A percentile compares a stretch with the other conserved stretches of the same genome.
These are phyloP conservation scores for Chimonanthus salicifolius DNA, from an alignment of 164 flowering plant species.

Conservation along the genomic window DNA sequence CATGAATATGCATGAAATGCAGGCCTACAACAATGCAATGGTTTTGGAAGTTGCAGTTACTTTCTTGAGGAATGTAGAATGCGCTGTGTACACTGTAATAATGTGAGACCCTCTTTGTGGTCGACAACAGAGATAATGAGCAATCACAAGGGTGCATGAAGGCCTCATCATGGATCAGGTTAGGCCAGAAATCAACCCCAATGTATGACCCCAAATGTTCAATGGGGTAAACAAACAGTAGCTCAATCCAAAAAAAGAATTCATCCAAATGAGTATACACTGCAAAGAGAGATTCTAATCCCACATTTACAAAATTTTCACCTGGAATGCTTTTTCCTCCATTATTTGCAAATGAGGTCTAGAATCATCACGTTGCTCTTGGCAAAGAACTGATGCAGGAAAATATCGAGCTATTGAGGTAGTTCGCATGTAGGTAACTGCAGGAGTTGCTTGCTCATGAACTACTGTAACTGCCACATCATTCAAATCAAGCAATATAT, in stretches of 20 bases:
- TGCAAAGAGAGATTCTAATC: too few relatives aligned
- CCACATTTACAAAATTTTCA: constrained; percentile 7
- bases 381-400: constrained; percentile 52
- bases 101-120: background rate
- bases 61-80: too few relatives aligned
- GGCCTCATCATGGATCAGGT: background rate
- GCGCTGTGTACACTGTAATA: too few relatives aligned
- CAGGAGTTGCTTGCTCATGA: constrained; percentile 43
- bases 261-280: background rate
- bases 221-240: too few relatives aligned
- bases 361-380: constrained; percentile 59
- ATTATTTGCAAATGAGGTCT: constrained; percentile 27
- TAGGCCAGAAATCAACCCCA: background rate
- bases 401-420: constrained; percentile 34
- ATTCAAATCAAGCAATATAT: background rate
- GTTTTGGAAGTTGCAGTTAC: too few relatives aligned
- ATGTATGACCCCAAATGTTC: background rate
- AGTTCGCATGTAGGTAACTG: constrained; percentile 28
- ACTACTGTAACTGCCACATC: constrained; percentile 41
- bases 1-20: too few relatives aligned
- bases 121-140: background rate
- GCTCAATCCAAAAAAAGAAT: background rate
- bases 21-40: too few relatives aligned
- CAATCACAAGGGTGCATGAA: background rate
- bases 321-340: constrained; percentile 51